These are phyloP conservation scores for Russula brevipes DNA, from an alignment of 768 basidiomycete genomes.

Conservation along the genomic window DNA sequence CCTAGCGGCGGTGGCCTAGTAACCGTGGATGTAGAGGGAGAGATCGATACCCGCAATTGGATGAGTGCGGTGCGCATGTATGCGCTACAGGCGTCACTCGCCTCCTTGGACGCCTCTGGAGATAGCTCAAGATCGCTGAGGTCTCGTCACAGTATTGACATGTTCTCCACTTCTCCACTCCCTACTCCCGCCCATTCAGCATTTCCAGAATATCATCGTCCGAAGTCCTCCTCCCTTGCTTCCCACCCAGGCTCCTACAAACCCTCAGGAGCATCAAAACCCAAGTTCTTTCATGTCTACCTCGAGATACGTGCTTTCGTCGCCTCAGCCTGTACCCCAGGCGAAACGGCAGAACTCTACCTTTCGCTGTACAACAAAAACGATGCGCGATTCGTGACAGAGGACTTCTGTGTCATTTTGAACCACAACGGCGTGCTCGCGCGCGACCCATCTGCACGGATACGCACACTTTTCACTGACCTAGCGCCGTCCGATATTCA, in stretches of 20 bases:
- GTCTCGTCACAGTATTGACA: slow-evolving; percentile 38
- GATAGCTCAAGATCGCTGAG: slow-evolving; percentile 35
- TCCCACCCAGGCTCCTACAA: slow-evolving; percentile 33
- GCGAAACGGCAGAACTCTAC: slow-evolving; percentile 88
- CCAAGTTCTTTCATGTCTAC: slow-evolving; percentile 84
- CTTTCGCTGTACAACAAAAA: slow-evolving; percentile 89
- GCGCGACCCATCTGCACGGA: slow-evolving; percentile 67
- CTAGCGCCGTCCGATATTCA: slow-evolving; percentile 82
- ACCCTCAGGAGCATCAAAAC: slow-evolving; percentile 39
- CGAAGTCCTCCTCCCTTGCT: slow-evolving; percentile 33
- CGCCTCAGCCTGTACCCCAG: slow-evolving; percentile 82
- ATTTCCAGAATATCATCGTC: slow-evolving; percentile 54
- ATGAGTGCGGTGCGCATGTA: slow-evolving; percentile 89
- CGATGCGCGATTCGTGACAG: slow-evolving; percentile 82
- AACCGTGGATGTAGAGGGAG: slow-evolving; percentile 83
- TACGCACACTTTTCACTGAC: slow-evolving; percentile 87
- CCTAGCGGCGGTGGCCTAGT: slow-evolving; percentile 87
- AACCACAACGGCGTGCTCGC: slow-evolving; percentile 88
- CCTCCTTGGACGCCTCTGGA: slow-evolving; percentile 55
- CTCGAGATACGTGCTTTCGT: slow-evolving; percentile 91
- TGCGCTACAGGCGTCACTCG: slow-evolving; percentile 78
- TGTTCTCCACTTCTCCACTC: slow-evolving; percentile 44
- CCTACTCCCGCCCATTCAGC: slow-evolving; percentile 65
- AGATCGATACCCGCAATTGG: slow-evolving; percentile 77
- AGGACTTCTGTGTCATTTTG: slow-evolving; percentile 85